Conservation (phyloP, 352 stramenopile genomes). For the Phytophthora tentaculata region DNA sequence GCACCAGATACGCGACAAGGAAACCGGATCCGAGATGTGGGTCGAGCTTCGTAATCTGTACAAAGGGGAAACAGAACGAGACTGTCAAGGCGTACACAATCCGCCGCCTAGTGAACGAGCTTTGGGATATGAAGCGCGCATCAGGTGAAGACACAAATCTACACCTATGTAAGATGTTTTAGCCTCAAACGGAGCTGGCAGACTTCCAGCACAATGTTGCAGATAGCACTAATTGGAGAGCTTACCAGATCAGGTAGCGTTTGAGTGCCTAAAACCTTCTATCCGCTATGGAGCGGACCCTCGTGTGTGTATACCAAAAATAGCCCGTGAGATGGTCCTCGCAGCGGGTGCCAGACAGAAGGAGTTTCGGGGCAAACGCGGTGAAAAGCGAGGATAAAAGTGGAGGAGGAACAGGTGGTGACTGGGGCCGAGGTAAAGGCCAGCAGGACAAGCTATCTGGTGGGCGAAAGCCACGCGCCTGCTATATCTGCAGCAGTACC, state of each 20-base stretch:
- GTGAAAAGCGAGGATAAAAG: too few relatives aligned
- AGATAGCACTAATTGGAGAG: neutral
- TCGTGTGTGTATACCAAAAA: neutral
- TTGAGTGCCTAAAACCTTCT: neutral
- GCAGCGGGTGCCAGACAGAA: neutral
- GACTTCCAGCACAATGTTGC: neutral
- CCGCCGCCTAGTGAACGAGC: neutral
- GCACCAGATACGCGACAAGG: neutral
- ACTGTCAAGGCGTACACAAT: neutral
- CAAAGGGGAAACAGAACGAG: neutral
- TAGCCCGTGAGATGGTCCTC: neutral
- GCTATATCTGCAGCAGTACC: too few relatives aligned
- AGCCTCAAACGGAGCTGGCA: neutral
- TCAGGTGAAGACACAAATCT: conserved; percentile 1
- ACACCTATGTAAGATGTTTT: conserved; percentile 3
- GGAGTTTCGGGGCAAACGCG: too few relatives aligned
- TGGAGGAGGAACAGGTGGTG: too few relatives aligned
- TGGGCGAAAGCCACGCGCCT: too few relatives aligned
- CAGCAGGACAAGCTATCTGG: neutral
- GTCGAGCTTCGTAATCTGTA: neutral
- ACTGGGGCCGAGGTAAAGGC: neutral
- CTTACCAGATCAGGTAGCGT: neutral
- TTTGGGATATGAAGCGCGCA: neutral
- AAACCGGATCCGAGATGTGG: neutral
- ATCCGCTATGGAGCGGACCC: neutral